Conservation (phyloP, 1,139 yeast species). For the Sugiyamaella japonica region DNA sequence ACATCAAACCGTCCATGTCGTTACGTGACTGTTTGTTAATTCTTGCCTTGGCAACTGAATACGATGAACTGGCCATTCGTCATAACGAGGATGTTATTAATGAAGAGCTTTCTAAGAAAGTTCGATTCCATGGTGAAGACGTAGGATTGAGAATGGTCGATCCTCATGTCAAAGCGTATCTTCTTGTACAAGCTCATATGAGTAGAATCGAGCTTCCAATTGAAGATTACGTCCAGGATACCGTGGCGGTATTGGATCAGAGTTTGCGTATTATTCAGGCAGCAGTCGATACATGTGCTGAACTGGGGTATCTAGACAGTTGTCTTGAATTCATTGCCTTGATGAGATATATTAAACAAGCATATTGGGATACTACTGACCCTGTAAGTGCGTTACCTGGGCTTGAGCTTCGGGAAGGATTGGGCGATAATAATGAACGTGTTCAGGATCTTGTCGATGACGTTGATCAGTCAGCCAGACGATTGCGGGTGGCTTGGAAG, state of each 20-base stretch:
- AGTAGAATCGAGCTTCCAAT: conserved; percentile 83
- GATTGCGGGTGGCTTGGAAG: conserved; percentile 39
- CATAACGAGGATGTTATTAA: conserved; percentile 95
- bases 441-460: conserved; percentile 24
- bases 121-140: conserved; percentile 64
- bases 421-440: conserved; percentile 13
- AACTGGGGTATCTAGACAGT: conserved; percentile 67
- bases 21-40: conserved; percentile 71
- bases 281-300: conserved; percentile 85
- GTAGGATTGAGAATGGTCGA: conserved; percentile 77
- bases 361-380: conserved; percentile 80
- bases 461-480: conserved; percentile 36
- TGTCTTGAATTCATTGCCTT: conserved; percentile 60
- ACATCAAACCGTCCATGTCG: conserved; percentile 51
- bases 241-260: conserved; percentile 90
- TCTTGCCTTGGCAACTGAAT: conserved; percentile 81
- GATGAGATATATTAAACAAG: conserved; percentile 89
- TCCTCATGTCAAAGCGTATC: conserved; percentile 89
- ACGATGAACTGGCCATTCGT: conserved; percentile 88
- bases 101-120: conserved; percentile 79
- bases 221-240: conserved; percentile 93
- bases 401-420: conserved; percentile 35
- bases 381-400: conserved; percentile 77
- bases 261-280: conserved; percentile 93
- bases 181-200: conserved; percentile 85